These are phyloP conservation scores for Cercospora brassicicola DNA, from an alignment of 2,329 filamentous ascomycete species.

Conservation along the genomic window DNA sequence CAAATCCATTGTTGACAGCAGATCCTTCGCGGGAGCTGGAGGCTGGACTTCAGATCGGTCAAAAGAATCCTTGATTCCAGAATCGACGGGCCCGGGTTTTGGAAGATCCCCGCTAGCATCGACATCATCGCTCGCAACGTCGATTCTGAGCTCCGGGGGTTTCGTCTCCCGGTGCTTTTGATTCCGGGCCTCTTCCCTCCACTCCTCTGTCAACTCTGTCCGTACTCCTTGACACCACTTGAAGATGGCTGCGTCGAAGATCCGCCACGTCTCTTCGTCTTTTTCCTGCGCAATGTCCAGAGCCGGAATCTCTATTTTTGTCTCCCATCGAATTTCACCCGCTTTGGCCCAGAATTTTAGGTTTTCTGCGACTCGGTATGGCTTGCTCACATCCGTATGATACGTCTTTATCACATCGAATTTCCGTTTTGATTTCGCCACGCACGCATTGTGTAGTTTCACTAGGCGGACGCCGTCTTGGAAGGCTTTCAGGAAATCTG, in stretches of 20 bases:
- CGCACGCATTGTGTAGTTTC: conserved; percentile 83
- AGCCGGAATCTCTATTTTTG: conserved; percentile 77
- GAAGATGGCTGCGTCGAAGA: conserved; percentile 80
- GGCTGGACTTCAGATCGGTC: conserved; percentile 1
- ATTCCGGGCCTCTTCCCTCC: conserved; percentile 45
- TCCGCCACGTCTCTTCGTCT: conserved; percentile 65
- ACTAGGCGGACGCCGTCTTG: conserved; percentile 80
- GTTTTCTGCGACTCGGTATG: conserved; percentile 91
- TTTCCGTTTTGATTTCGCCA: conserved; percentile 78
- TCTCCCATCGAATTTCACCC: conserved; percentile 89
- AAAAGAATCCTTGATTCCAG: conserved; percentile 4
- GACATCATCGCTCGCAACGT: conserved; percentile 19
- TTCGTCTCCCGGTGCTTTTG: conserved; percentile 23
- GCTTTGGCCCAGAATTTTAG: conserved; percentile 95
- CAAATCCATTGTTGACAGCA: neutral
- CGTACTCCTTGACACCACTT: conserved; percentile 81
- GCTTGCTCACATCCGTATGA: conserved; percentile 91
- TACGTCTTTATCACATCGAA: conserved; percentile 88
- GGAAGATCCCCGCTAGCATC: neutral
- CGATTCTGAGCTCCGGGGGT: conserved; percentile 36
- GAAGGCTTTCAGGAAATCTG: conserved; percentile 72
- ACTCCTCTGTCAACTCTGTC: conserved; percentile 78
- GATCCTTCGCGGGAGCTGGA: neutral
- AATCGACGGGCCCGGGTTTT: neutral
- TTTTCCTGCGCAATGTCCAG: conserved; percentile 80